Evolutionary conservation across 177 flowering plant genomes (phyloP), one percentile per base, ranked within the genome.

Genomic region (Vitis hybrid): DNA sequence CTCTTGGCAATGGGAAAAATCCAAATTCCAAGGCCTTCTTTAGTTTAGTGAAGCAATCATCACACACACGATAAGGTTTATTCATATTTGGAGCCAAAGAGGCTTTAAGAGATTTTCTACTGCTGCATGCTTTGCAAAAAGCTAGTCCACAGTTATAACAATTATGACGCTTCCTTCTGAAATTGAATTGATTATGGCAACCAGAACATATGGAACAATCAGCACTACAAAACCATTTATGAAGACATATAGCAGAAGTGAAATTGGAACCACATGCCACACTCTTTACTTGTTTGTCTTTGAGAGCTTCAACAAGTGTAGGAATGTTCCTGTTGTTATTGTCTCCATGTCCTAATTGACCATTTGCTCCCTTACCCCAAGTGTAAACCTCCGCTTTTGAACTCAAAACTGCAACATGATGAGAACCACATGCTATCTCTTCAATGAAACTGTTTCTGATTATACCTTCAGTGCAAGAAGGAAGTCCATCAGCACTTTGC

Each of bases 311-410:
- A 72, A 84, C 78, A 5, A 84, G 68, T 14, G 82, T 74, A 10
- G 87, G 85, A 48, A 71, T 56, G 52, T 74, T 73, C 55, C 82
- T 72, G 74, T 84, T 82, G 64, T 75, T 74, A 60, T 32, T 66
- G 64, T 84, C 84, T 17, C 87, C 87, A 71, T 82, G 87, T 52
- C 87, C 87, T 64, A 84, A 66, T 51, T 70, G 73, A 13, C 88
- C 87, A 80, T 82, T 83, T 71, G 81, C 78, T n/a, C 88, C 88
- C 56, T 82, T 83, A 60, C 89, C 89, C 89, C 89, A 85, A 12
- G 87, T 85, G 75, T 85, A 85, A 68, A 85, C 82, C 65, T 85
- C 87, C 46, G 77, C 64, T 60, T 72, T 82, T 19, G 89, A 85
- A 30, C 80, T 85, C 66, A 82, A 72, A 50, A 77, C 78, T 62